Conservation (phyloP, 306 rosid genomes). For the Ceratonia siliqua region DNA sequence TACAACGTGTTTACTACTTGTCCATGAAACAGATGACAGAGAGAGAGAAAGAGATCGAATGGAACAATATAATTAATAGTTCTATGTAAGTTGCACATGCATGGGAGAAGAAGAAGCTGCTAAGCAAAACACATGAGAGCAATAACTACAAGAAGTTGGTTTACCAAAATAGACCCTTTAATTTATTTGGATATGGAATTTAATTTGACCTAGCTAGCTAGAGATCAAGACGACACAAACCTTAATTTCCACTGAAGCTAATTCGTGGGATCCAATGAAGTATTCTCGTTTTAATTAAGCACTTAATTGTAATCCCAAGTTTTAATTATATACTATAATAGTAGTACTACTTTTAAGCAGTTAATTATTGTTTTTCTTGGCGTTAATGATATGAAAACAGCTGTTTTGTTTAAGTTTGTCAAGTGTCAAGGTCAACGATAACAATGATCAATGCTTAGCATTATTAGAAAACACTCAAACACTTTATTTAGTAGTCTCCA, state of each 20-base stretch:
- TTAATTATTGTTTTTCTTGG: background rate
- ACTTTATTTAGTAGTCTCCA: no score
- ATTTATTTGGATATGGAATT: no score
- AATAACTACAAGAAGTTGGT: background rate
- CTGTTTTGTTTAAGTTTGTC: background rate
- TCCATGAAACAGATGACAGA: background rate
- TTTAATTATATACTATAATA: no score
- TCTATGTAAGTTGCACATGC: no score
- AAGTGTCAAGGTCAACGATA: background rate
- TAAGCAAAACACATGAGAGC: background rate
- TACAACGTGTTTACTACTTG: slow-evolving; percentile 3
- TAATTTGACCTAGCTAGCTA: no score
- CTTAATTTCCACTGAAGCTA: background rate
- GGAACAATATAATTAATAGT: background rate
- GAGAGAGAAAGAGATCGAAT: background rate
- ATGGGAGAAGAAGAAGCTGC: no score
- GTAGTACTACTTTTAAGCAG: background rate
- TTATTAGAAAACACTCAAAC: no score
- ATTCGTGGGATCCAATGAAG: slow-evolving; percentile 1
- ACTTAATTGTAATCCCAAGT: background rate
- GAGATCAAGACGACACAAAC: background rate
- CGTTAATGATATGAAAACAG: background rate
- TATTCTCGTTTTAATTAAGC: background rate
- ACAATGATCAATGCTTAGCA: background rate
- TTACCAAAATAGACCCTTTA: no score